Conservation (phyloP, 1,284 basidiomycete species). For the Moniliella sp. region DNA sequence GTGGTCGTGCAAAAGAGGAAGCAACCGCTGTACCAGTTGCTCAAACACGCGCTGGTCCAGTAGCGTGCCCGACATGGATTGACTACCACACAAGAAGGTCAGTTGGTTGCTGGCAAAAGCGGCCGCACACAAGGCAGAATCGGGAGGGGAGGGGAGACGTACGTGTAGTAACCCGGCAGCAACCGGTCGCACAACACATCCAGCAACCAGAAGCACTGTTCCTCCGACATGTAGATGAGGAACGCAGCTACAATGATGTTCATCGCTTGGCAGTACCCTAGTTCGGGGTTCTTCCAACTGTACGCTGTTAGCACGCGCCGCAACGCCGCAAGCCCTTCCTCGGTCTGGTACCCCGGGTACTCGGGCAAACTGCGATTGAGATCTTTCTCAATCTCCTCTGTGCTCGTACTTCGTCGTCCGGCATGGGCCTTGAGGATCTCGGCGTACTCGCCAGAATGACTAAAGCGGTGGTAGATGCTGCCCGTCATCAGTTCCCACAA, state of each 20-base stretch:
- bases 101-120: not conserved
- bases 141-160: slow-evolving; percentile 1
- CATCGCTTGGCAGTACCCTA: slow-evolving; percentile 34
- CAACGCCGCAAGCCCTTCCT: slow-evolving; percentile 41
- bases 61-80: slow-evolving; percentile 93
- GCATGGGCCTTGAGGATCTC: slow-evolving; percentile 55
- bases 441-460: slow-evolving; percentile 67
- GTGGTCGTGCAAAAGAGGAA: slow-evolving; percentile 67
- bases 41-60: slow-evolving; percentile 96
- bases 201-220: slow-evolving; percentile 92
- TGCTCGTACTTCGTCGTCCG: slow-evolving; percentile 62
- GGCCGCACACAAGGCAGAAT: not conserved
- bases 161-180: slow-evolving; percentile 86
- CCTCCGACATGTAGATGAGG: slow-evolving; percentile 74
- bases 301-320: slow-evolving; percentile 83
- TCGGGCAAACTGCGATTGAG: slow-evolving; percentile 47
- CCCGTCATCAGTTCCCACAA: slow-evolving; percentile 96
- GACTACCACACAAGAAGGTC: too few relatives aligned
- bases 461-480: slow-evolving; percentile 64
- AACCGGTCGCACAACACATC: slow-evolving; percentile 84
- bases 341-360: slow-evolving; percentile 25
- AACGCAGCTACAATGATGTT: slow-evolving; percentile 45
- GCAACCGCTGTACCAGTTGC: slow-evolving; percentile 61
- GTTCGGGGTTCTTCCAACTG: slow-evolving; percentile 84
- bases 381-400: slow-evolving; percentile 98